A percentile compares a stretch with the other conserved stretches of the same genome.
These are phyloP conservation scores for Amanita fuliginea DNA, from an alignment of 768 basidiomycete genomes.

Conservation along the genomic window DNA sequence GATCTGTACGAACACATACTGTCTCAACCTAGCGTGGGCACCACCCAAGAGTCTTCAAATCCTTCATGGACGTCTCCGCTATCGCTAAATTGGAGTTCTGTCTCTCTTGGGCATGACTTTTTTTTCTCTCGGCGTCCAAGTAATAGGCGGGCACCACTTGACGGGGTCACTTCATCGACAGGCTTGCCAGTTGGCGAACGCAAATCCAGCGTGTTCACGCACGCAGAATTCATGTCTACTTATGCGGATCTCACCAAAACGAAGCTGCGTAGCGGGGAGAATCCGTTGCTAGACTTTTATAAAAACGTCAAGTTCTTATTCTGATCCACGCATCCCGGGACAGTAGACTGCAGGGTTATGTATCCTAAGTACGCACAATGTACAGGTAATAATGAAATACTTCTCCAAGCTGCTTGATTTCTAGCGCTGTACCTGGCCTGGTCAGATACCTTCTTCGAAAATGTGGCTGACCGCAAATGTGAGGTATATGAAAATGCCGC, in stretches of 20 bases:
- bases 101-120: conserved; percentile 49
- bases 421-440: conserved; percentile 43
- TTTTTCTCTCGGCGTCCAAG: conserved; percentile 57
- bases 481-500: conserved; percentile 61
- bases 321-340: conserved; percentile 19
- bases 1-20: conserved; percentile 89
- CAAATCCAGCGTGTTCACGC: conserved; percentile 76
- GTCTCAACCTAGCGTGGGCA: conserved; percentile 33
- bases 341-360: neutral
- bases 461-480: conserved; percentile 82
- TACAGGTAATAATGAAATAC: conserved; percentile 81
- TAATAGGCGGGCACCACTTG: conserved; percentile 49
- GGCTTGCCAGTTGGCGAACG: conserved; percentile 73
- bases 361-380: conserved; percentile 35
- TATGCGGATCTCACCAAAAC: conserved; percentile 74
- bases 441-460: conserved; percentile 65
- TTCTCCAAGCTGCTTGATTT: conserved; percentile 64
- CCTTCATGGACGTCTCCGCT: conserved; percentile 35
- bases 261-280: conserved; percentile 68
- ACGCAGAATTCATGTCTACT: conserved; percentile 80
- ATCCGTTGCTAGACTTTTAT: conserved; percentile 84
- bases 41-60: conserved; percentile 9
- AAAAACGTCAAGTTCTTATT: conserved; percentile 92
- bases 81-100: conserved; percentile 33
- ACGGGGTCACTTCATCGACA: conserved; percentile 65